Base-by-base conservation (phyloP, 305 asterid genomes). In the Rubia occidens region DNA sequence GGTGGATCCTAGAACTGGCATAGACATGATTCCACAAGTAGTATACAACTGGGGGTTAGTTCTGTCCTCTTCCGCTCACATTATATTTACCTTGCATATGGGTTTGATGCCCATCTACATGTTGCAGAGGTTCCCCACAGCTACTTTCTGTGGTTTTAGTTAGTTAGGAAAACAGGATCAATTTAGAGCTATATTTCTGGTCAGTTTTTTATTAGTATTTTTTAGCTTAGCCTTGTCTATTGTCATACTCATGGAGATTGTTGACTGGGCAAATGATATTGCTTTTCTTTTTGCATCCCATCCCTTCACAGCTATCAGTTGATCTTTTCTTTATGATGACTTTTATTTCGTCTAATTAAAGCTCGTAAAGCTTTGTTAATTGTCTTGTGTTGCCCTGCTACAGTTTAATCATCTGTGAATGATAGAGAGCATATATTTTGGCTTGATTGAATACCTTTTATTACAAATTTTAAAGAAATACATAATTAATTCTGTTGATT, bases 41-140 rank as follows among this genome's bases (percentile, higher is more conserved):
- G 84, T 92, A 43, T 92, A 88, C 82, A 91, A 88, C 82, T 85
- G 96, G 96, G 96, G 96, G 99, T 95, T 72, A 82, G 95, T 84
- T 68, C 67, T 67, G 58, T 17, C 13, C 58, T 51, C 2, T 47
- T 54, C 54, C 10, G 51, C 51, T 44, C 51, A 44, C 51, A 3
- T 44, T 10, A 9, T 10, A 14, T 43, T 43, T 43, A 44, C 14
- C 35, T 69, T 63, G 72, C 21, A 39, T 58, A 53, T 74, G 68
- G 71, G 56, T 69, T 53, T 62, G 15, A 11, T 11, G 13, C 51
- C 51, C 51, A 42, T 42, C 47, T 42, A 42, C 47, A 42, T 8
- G 47, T 42, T 42, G 11, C 11, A 8, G 47, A 42, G 11, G 47
- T 44, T 44, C 51, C 51, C 4, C 10, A 44, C 51, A 44, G 15